A percentile compares a stretch with the other conserved stretches of the same genome.
Conservation (phyloP, 192 early-diverging fungal genomes). For the Linnemannia elongata region DNA sequence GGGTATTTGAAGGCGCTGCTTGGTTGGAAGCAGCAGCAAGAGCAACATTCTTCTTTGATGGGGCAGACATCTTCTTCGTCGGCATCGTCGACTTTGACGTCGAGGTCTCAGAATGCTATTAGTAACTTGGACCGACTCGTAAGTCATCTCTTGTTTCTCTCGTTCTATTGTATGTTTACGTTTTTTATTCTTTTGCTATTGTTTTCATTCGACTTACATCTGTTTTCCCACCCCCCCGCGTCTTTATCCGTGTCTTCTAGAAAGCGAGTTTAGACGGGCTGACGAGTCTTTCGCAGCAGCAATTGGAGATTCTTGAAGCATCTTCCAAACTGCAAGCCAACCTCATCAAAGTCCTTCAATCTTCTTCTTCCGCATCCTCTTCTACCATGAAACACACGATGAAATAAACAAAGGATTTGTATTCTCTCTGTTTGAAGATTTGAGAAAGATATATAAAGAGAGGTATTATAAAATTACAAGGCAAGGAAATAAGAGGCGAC, state of each 20-base stretch:
- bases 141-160: not conserved
- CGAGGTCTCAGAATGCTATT: not conserved
- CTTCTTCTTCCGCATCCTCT: not conserved
- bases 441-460: not conserved
- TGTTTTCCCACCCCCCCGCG: not conserved
- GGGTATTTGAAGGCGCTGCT: not conserved
- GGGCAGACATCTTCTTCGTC: not conserved
- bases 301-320: conserved; percentile 6
- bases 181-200: too few relatives aligned
- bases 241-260: conserved; percentile 1
- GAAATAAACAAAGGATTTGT: not conserved
- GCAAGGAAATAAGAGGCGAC: not conserved
- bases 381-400: not conserved
- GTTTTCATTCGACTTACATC: too few relatives aligned
- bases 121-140: not conserved
- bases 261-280: not conserved
- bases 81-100: not conserved
- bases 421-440: not conserved
- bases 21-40: not conserved
- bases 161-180: not conserved
- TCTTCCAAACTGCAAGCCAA: conserved; percentile 11
- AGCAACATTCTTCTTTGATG: not conserved
- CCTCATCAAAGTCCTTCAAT: not conserved
- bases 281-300: not conserved
- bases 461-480: not conserved